phyloP scores from a whole-genome alignment of 192 early-diverging fungal species.

The Rhizophagus clarus region DNA sequence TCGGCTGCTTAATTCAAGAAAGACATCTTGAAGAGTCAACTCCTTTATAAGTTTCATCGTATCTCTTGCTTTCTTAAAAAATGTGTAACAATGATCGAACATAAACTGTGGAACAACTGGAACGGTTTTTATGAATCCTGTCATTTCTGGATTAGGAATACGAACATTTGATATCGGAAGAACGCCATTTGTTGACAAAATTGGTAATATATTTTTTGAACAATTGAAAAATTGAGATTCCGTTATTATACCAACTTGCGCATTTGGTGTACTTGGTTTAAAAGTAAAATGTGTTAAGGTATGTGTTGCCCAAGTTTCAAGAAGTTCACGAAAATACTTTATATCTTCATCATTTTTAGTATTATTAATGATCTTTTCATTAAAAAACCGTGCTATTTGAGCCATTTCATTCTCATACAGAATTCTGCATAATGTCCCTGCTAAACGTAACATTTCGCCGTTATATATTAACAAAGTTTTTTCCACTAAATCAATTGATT shows the following conservation, averaged over 20 bases:
- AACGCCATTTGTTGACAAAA: constrained; percentile 75
- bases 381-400: constrained; percentile 57
- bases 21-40: constrained; percentile 64
- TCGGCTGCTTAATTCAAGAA: constrained; percentile 62
- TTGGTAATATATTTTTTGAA: constrained; percentile 48
- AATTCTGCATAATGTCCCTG: constrained; percentile 71
- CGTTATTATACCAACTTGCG: constrained; percentile 62
- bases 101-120: constrained; percentile 61
- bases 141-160: constrained; percentile 62
- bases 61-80: constrained; percentile 54
- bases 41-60: constrained; percentile 37
- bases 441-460: constrained; percentile 73
- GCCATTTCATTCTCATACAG: constrained; percentile 79
- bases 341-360: neutral
- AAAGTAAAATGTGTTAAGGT: constrained; percentile 70
- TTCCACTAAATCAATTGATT: constrained; percentile 89
- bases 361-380: neutral
- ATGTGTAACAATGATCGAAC: constrained; percentile 54
- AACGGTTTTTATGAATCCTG: constrained; percentile 62
- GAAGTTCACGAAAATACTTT: neutral
- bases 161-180: constrained; percentile 54
- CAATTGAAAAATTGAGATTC: constrained; percentile 61
- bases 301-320: constrained; percentile 65
- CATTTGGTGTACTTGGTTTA: constrained; percentile 68
- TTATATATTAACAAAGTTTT: constrained; percentile 78